These are phyloP conservation scores for Diaporthe caulivora DNA, from an alignment of 2,329 filamentous ascomycete species.

Conservation along the genomic window DNA sequence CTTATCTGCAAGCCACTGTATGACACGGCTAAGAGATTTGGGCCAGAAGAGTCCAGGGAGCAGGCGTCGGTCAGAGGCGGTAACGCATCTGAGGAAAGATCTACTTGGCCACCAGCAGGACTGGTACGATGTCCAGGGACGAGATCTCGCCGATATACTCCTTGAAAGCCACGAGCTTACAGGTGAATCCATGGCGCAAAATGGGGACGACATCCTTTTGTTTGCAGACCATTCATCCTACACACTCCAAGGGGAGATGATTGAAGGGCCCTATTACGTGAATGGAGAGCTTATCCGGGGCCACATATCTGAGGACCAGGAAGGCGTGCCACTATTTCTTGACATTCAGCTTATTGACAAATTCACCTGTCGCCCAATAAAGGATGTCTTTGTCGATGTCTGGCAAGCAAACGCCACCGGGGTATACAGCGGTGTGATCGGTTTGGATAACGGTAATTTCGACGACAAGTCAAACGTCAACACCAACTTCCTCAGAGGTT, in stretches of 20 bases:
- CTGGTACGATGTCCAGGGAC: background rate
- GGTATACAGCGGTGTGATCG: conserved; percentile 60
- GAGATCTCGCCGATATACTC: background rate
- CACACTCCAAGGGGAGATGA: conserved; percentile 53
- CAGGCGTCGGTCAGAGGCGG: background rate
- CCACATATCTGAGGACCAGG: conserved; percentile 57
- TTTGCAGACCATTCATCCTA: background rate
- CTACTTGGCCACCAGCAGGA: background rate
- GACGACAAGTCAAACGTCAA: conserved; percentile 56
- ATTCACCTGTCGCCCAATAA: conserved; percentile 60
- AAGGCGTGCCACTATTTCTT: conserved; percentile 58
- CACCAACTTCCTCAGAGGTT: conserved; percentile 57
- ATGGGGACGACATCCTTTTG: background rate
- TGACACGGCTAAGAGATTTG: background rate
- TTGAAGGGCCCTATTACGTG: conserved; percentile 66
- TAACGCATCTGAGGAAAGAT: background rate
- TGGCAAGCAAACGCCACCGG: conserved; percentile 60
- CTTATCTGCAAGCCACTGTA: no score
- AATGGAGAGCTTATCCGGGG: conserved; percentile 58
- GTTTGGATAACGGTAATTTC: conserved; percentile 44
- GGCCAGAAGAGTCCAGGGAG: background rate
- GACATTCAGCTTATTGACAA: conserved; percentile 63
- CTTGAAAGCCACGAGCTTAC: background rate
- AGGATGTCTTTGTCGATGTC: conserved; percentile 57
- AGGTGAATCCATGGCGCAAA: background rate